phyloP scores from a whole-genome alignment of 352 stramenopile species.

The Pythium inflatum region DNA sequence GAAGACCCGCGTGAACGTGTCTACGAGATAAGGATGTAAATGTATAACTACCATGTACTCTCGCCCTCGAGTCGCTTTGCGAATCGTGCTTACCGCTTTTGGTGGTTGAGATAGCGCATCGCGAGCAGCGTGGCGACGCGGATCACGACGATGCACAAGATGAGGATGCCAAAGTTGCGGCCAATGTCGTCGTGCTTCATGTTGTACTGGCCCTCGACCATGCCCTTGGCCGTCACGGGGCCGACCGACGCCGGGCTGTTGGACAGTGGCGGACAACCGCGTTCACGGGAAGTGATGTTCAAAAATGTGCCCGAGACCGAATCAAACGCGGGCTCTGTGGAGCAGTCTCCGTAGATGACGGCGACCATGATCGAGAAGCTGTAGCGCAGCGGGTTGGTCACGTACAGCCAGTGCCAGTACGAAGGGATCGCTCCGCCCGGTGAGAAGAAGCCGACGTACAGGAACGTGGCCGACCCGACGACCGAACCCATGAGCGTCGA shows the following conservation, averaged over 20 bases:
- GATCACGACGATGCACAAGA: conserved; percentile 38
- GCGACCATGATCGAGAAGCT: no score
- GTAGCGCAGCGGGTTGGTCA: conserved; percentile 1
- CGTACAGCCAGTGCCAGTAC: background rate
- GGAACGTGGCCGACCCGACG: conserved; percentile 46
- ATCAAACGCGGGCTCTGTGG: no score
- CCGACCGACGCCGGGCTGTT: conserved; percentile 27
- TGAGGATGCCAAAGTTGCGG: conserved; percentile 29
- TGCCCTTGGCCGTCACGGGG: conserved; percentile 37
- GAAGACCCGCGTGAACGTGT: no score
- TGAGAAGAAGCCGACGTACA: conserved; percentile 47
- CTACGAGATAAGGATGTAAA: no score
- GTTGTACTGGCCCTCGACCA: conserved; percentile 37
- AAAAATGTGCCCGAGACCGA: no score
- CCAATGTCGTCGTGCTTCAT: conserved; percentile 39
- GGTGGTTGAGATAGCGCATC: conserved; percentile 44
- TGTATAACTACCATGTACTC: no score
- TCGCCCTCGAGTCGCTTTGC: no score
- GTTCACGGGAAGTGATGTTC: no score
- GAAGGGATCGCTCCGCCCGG: conserved; percentile 27
- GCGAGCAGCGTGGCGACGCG: conserved; percentile 37
- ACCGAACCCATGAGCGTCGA: conserved; percentile 35
- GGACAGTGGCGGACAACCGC: conserved; percentile 32
- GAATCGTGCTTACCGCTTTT: conserved; percentile 33
- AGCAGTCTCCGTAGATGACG: no score